phyloP scores from a whole-genome alignment of 768 basidiomycete genomes.

The Auricularia sp. region DNA sequence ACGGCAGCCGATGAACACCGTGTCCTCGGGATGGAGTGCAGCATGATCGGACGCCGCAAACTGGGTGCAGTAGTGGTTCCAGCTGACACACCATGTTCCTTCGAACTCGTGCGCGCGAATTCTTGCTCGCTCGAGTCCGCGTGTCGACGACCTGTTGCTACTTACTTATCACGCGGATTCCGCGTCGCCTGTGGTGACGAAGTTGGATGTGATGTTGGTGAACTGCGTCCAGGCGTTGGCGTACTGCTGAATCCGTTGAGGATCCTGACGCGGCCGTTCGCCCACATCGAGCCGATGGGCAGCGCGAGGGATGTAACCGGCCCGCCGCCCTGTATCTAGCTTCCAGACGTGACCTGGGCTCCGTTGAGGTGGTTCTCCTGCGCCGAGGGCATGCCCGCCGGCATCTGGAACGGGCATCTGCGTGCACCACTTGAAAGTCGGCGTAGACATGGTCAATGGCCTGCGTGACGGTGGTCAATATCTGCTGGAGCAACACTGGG shows the following conservation, averaged over 20 bases:
- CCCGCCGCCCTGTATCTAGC: too few species aligned
- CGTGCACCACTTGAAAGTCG: background rate
- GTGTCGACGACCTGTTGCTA: background rate
- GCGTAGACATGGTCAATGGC: too few species aligned
- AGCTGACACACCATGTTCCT: constrained; percentile 1
- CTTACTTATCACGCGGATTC: background rate
- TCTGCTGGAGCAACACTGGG: too few species aligned
- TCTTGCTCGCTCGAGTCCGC: background rate
- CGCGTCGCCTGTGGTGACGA: background rate
- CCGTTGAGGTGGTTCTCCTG: background rate
- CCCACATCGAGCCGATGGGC: background rate
- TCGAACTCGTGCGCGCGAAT: constrained; percentile 16
- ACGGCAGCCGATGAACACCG: too few species aligned
- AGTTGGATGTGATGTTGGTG: background rate
- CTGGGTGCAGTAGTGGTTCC: constrained; percentile 15
- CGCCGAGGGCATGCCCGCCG: background rate
- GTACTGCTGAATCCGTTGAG: background rate
- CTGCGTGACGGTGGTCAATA: too few species aligned
- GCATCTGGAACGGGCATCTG: background rate
- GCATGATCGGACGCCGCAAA: background rate
- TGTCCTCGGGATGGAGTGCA: background rate
- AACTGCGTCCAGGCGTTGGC: background rate
- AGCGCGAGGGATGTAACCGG: background rate
- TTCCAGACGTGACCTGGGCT: background rate
- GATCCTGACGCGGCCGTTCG: background rate